phyloP scores from a whole-genome alignment of 345 rosid species.

The Cardamine occulta region DNA sequence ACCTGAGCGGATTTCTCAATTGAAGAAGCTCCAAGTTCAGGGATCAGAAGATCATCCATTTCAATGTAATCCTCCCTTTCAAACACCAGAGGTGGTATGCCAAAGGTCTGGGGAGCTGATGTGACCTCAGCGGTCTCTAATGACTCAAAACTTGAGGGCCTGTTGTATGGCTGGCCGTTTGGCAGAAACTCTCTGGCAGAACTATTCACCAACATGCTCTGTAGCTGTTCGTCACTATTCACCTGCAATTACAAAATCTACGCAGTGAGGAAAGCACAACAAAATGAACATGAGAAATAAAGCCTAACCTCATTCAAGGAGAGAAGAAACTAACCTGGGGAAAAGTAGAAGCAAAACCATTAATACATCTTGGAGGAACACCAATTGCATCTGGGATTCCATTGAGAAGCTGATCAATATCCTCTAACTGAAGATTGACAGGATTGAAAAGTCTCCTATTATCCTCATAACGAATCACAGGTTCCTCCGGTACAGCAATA shows the following conservation, averaged over 20 bases:
- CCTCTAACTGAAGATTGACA: constrained; percentile 14
- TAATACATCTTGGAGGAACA: constrained; percentile 15
- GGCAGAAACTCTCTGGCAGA: constrained; percentile 22
- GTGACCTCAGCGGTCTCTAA: constrained; percentile 33
- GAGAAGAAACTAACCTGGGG: constrained; percentile 18
- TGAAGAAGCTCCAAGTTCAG: constrained; percentile 44
- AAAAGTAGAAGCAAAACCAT: constrained; percentile 8
- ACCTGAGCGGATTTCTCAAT: constrained; percentile 17
- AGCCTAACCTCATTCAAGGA: not conserved
- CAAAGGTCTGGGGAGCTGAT: constrained; percentile 30
- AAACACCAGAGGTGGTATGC: constrained; percentile 26
- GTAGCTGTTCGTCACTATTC: constrained; percentile 24
- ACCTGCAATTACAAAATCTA: constrained; percentile 17
- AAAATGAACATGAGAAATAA: not conserved
- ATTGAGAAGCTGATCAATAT: constrained; percentile 12
- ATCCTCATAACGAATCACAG: constrained; percentile 3
- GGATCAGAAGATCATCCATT: constrained; percentile 69
- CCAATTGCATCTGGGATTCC: constrained; percentile 29
- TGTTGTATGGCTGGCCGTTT: constrained; percentile 19
- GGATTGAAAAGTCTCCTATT: constrained; percentile 4
- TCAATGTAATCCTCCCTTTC: constrained; percentile 72
- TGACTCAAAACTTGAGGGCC: constrained; percentile 25
- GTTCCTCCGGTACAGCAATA: not conserved
- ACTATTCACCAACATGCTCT: constrained; percentile 11
- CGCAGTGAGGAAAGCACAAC: not conserved